A percentile compares a stretch with the other conserved stretches of the same genome.
phyloP scores from a whole-genome alignment of 345 rosid genomes.

The Hibiscus syriacus region DNA sequence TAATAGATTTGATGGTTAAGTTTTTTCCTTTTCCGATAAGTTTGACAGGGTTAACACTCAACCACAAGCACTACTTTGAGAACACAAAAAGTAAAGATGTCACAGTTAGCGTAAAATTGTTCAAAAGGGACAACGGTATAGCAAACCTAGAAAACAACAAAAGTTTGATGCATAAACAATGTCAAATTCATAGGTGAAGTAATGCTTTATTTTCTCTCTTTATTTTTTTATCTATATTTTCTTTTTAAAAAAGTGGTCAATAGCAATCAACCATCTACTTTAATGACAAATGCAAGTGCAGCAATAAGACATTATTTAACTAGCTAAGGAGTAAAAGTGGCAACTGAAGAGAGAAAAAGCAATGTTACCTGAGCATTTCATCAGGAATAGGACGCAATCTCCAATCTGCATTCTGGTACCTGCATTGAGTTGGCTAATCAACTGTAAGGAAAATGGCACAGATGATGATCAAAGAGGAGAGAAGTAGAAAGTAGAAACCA shows the following conservation, averaged over 20 bases:
- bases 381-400: conserved; percentile 86
- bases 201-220: neutral
- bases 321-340: neutral
- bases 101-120: neutral
- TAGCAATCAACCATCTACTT: neutral
- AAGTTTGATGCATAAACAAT: neutral
- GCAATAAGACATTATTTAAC: conserved; percentile 1
- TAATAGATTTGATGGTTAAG: neutral
- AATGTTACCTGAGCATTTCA: conserved; percentile 64
- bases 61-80: neutral
- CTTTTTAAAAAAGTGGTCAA: neutral
- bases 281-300: neutral
- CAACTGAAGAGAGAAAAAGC: neutral
- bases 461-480: conserved; percentile 3
- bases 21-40: neutral
- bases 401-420: conserved; percentile 98
- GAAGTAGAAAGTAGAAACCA: neutral
- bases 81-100: neutral
- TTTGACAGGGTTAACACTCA: neutral
- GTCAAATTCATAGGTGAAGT: neutral
- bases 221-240: neutral
- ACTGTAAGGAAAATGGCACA: neutral
- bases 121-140: neutral
- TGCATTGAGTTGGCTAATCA: conserved; percentile 36
- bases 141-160: neutral